Evolutionary conservation across 2,329 filamentous ascomycete species (phyloP), one percentile per base, ranked within the genome.

Genomic region (Neonectria sp.): DNA sequence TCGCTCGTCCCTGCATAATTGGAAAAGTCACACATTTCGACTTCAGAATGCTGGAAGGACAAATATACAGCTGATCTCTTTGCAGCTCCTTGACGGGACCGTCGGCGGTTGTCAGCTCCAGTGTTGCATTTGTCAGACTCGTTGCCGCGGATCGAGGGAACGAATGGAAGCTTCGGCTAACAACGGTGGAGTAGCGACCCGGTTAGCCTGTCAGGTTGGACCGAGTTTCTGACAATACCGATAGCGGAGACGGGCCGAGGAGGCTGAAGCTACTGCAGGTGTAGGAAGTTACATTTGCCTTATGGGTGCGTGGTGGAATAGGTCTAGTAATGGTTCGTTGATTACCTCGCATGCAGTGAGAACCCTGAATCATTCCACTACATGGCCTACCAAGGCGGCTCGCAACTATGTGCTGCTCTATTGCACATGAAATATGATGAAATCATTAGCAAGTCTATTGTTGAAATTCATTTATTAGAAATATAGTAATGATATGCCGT

Each of bases 1-100:
- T 79, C 75, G 62, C 80, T 83, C 6, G 80, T 77, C 2, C 75
- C 77, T 25, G 80, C 82, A 63, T 85, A 86, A 63, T 76, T 63
- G 0, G 83, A 79, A n/a, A 75, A 76, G 40, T 76, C 74, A 24
- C 68, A 73, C 74, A 76, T 76, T 31, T 13, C 25, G 29, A 11
- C 4, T 25, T 6, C 15, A 27, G 15, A 43, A 43, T 43, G 6
- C 27, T 3, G 27, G 27, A 17, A 51, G 17, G 7, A 4, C 7
- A 21, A 17, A 15, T 31, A 17, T 17, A 8, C 12, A 6, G 15
- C 13, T 51, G 29, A 17, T 13, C 2, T 35, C 17, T 33, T 15
- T 37, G n/a, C n/a, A 8, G 5, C 8, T 8, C 12, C 11, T 53
- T 35, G 12, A 35, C n/a, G 31, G 4, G 12, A 24, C 15, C 9